phyloP scores from a whole-genome alignment of 768 basidiomycete genomes.

The Tricholoma flavovirens region DNA sequence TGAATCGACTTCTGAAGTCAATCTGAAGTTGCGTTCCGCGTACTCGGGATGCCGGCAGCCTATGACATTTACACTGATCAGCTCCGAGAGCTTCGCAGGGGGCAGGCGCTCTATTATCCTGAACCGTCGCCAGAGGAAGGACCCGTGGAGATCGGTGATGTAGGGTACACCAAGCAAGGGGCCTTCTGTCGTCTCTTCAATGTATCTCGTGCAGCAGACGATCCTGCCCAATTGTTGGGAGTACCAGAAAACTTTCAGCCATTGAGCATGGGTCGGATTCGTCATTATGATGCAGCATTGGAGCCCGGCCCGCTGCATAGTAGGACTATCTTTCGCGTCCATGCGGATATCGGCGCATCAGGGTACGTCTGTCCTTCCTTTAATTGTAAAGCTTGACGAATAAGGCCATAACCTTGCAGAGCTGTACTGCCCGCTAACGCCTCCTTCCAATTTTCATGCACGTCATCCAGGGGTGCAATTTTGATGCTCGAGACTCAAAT shows the following conservation, averaged over 20 bases:
- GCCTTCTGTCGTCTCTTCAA: conserved; percentile 13
- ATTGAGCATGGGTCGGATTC: conserved; percentile 5
- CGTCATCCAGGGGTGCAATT: conserved; percentile 2
- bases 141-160: conserved; percentile 12
- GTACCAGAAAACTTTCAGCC: conserved; percentile 7
- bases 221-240: conserved; percentile 7
- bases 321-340: conserved; percentile 2
- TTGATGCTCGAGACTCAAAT: conserved; percentile 1
- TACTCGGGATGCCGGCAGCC: conserved; percentile 8
- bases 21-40: not conserved
- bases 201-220: conserved; percentile 1
- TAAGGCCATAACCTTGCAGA: not conserved
- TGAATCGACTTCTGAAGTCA: no score
- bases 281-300: conserved; percentile 4
- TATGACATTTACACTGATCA: conserved; percentile 11
- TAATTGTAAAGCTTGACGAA: not conserved
- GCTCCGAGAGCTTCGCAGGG: conserved; percentile 5
- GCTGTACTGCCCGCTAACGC: not conserved
- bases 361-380: not conserved
- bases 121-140: conserved; percentile 8
- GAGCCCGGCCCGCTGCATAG: conserved; percentile 11
- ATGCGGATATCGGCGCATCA: not conserved
- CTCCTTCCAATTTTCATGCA: conserved; percentile 2
- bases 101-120: conserved; percentile 12
- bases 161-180: conserved; percentile 9